Base-by-base conservation (phyloP, 2,329 filamentous ascomycete species). In the Malbranchea cinnamomea region DNA sequence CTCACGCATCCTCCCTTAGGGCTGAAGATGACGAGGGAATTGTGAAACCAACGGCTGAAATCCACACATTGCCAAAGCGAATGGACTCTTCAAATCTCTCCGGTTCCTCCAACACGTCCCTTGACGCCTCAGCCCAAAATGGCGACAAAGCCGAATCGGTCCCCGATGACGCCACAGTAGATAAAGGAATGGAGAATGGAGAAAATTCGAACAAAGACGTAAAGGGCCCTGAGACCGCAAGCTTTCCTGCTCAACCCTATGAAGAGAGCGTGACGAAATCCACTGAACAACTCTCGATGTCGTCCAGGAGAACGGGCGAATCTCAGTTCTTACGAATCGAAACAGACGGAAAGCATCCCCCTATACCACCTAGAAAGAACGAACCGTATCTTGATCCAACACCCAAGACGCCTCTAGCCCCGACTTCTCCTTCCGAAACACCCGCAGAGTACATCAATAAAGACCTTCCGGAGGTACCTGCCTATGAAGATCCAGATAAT, bases 361-460 rank as follows among this genome's bases (percentile, higher is more conserved):
- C 64, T 26, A 55, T 62, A 3, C 63, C 56, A 3, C 60, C 64
- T 2, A 55, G 59, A 2, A 65, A 65, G 42, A 64, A 69, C 41
- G 56, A 63, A 28, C 50, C 54, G 20, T 72, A 70, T 45, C 50
- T 65, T 12, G 59, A 62, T 37, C 56, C 60, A 32, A 63, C 59
- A 16, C 63, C 59, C 1, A 58, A 54, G 42, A 62, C 53, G 31
- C 60, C 55, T 37, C 47, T 46, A 35, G 46, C 52, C 14, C 56
- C 59, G 11, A 49, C 52, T 28, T 54, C 56, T 27, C 49, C 59
- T 13, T 46, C 57, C n/a, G 47, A 51, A 25, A 44, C 48, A n/a
- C 39, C 14, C 44, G 29, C 46, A 36, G 48, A 45, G 34, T 49
- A 35, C 46, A 49, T 40, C 35, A 50, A 58, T 33, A 56, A 56